Evolutionary conservation across 768 basidiomycete species (phyloP).

Genomic region (Panellus pusillus): DNA sequence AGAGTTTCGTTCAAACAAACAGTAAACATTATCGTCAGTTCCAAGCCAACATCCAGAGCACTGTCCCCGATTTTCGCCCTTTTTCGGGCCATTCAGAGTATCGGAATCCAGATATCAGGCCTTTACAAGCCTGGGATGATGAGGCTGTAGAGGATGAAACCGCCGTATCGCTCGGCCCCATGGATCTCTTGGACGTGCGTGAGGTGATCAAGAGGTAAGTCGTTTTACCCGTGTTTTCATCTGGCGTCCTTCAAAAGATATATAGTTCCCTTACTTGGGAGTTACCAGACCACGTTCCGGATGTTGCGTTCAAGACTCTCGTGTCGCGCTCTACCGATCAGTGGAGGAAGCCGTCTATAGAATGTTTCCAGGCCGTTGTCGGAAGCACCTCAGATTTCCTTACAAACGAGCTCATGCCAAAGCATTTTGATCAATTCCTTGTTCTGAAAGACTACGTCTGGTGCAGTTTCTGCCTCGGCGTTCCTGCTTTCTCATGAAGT

Average conservation of each 20-base stretch:
- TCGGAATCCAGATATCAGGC: neutral
- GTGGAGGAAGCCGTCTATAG: constrained; percentile 37
- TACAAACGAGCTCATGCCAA: constrained; percentile 24
- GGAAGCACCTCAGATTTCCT: constrained; percentile 26
- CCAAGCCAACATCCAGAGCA: constrained; percentile 34
- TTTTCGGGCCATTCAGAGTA: constrained; percentile 6
- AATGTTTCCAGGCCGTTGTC: constrained; percentile 35
- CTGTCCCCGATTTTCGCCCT: constrained; percentile 42
- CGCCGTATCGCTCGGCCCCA: neutral
- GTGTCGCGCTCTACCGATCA: constrained; percentile 33
- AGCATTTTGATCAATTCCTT: constrained; percentile 41
- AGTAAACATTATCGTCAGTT: constrained; percentile 33
- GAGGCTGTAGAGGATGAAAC: no score
- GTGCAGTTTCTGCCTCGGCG: constrained; percentile 24
- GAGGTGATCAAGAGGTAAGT: constrained; percentile 36
- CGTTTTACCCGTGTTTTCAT: neutral
- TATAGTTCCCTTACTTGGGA: constrained; percentile 43
- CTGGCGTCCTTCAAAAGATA: neutral
- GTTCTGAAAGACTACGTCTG: constrained; percentile 26
- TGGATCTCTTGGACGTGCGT: constrained; percentile 36
- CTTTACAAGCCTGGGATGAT: constrained; percentile 4
- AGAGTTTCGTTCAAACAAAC: constrained; percentile 37
- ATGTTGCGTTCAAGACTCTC: constrained; percentile 37
- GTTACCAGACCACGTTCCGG: constrained; percentile 41
- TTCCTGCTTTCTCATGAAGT: neutral